Evolutionary conservation across 2,329 filamentous ascomycete species (phyloP), one percentile per base, ranked within the genome.

Genomic region (Colletotrichum caudatum): DNA sequence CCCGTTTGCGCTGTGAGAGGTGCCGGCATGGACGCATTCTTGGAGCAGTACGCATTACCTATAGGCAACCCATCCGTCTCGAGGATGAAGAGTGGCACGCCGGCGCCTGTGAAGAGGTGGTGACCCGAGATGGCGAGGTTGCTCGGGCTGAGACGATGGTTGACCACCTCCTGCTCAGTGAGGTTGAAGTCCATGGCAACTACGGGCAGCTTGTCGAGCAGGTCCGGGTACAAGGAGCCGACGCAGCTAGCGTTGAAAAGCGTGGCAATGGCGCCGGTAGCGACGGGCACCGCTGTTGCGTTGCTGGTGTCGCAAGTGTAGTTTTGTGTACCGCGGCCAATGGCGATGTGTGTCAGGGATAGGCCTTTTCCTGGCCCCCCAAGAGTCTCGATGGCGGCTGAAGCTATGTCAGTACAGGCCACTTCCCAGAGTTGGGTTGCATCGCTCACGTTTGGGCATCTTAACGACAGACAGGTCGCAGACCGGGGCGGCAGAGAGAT

Each of bases 241-340:
- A 95, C 81, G 82, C 95, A 98, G 76, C 91, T 93, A 71, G 91
- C 93, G 82, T 98, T 94, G 90, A 93, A 98, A 76, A 98, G 93
- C 1, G 89, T 91, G 66, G 95, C 95, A 0, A 94, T 79, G 65
- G 95, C 95, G 74, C 95, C 95, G 61, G 85, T 81, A 23, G 91
- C 86, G 12, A 84, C 85, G 18, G 95, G 95, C 0, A 82, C 83
- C 0, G 89, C 87, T 4, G 87, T 88, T 1, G 88, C 79, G 76
- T 92, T 88, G 73, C 82, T 82, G 65, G 87, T 83, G 70, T 88
- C 85, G 85, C 95, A 98, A 63, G 94, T 97, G 85, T 98, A 98
- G 87, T 98, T 98, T 84, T 98, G 91, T 9, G 93, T 96, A 72
- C 95, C 95, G 56, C 94, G 91, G 77, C 95, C 95, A 73, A 98